Evolutionary conservation across 108 stramenopile genomes (phyloP).

Genomic region (Schizochytrium sp.): DNA sequence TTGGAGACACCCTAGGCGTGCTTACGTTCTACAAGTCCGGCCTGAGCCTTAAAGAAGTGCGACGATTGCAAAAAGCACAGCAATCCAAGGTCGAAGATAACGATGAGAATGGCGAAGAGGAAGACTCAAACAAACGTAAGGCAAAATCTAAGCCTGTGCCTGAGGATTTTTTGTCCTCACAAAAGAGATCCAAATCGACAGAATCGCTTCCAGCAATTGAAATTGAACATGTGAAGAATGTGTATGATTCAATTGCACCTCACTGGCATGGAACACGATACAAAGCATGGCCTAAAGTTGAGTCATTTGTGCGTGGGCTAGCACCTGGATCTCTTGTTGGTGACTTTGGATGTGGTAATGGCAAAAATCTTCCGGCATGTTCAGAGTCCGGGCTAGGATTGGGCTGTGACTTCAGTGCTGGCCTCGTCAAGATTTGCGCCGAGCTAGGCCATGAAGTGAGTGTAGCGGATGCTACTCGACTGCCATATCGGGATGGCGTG

Average conservation of each 20-base stretch:
- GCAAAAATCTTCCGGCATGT: conserved; percentile 89
- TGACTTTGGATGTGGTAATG: conserved; percentile 97
- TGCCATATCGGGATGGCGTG: conserved; percentile 83
- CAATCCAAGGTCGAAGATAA: neutral
- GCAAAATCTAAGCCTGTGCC: conserved; percentile 8
- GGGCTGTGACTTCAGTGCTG: conserved; percentile 90
- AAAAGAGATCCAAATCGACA: neutral
- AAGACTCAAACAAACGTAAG: neutral
- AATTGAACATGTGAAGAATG: conserved; percentile 85
- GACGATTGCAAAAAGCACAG: neutral
- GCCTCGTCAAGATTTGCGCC: conserved; percentile 78
- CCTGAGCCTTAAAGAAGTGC: neutral
- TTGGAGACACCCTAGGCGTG: neutral
- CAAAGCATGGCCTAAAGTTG: conserved; percentile 95
- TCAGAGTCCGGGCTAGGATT: conserved; percentile 78
- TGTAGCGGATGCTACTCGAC: conserved; percentile 88
- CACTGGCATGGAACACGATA: conserved; percentile 97
- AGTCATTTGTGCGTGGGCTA: conserved; percentile 82
- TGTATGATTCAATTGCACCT: conserved; percentile 95
- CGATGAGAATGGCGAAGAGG: neutral
- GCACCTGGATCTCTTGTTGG: conserved; percentile 87
- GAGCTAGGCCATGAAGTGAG: conserved; percentile 80
- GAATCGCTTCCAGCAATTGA: conserved; percentile 85
- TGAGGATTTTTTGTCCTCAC: neutral
- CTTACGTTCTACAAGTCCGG: conserved; percentile 18